A percentile compares a stretch with the other conserved stretches of the same genome.
Conservation (phyloP, 805 yeast genomes). For the Kuraishia borneana region DNA sequence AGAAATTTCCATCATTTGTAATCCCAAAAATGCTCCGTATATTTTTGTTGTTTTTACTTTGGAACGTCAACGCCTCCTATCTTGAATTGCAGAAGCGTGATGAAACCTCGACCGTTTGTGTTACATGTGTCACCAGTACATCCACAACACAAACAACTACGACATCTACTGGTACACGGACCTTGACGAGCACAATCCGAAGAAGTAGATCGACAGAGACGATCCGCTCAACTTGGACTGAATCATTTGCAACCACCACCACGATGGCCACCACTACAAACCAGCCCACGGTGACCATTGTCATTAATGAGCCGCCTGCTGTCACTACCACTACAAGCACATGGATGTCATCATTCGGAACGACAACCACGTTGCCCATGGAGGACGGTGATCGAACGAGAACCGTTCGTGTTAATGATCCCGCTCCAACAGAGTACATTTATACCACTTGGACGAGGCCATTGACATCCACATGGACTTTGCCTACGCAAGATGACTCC, state of each 20-base stretch:
- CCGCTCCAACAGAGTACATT: neutral
- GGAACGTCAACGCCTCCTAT: too few relatives aligned
- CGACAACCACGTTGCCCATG: conserved; percentile 1
- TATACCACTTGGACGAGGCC: neutral
- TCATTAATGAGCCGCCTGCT: neutral
- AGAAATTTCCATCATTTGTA: too few relatives aligned
- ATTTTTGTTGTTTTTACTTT: too few relatives aligned
- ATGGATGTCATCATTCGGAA: neutral
- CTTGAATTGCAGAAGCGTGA: too few relatives aligned
- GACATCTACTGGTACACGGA: too few relatives aligned
- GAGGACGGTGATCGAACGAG: neutral
- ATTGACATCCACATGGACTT: conserved; percentile 1
- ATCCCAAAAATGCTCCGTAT: too few relatives aligned
- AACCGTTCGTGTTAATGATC: neutral
- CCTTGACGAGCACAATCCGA: neutral
- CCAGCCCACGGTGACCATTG: conserved; percentile 1
- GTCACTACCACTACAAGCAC: neutral
- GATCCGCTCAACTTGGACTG: conserved; percentile 1
- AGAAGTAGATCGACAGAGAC: neutral
- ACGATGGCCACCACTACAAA: neutral
- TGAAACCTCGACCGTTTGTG: too few relatives aligned
- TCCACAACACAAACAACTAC: too few relatives aligned
- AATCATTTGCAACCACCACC: neutral
- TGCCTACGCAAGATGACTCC: neutral
- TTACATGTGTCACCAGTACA: too few relatives aligned